These are phyloP conservation scores for Rhododendron henanense DNA, from an alignment of 148 eudicot genomes.

Conservation along the genomic window DNA sequence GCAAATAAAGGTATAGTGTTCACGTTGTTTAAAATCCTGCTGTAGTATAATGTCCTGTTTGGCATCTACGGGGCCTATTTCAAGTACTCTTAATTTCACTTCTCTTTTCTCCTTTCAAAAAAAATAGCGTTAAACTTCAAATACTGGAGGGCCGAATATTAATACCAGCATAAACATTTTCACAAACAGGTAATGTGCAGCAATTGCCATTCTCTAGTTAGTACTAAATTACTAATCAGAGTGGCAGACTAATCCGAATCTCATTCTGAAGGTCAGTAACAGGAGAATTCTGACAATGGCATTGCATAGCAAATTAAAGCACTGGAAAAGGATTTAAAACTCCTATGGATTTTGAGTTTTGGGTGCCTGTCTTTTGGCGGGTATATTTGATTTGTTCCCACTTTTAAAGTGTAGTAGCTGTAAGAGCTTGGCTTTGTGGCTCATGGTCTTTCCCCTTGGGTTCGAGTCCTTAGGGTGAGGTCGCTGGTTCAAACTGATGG, in stretches of 20 bases:
- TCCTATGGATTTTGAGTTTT: background rate
- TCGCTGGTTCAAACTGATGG: too few relatives aligned
- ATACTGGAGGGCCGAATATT: background rate
- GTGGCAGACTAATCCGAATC: background rate
- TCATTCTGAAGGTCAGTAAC: background rate
- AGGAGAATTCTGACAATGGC: background rate
- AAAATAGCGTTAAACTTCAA: background rate
- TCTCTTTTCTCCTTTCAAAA: background rate
- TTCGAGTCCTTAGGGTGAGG: too few relatives aligned
- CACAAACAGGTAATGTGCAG: background rate
- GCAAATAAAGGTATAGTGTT: too few relatives aligned
- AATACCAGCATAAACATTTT: background rate
- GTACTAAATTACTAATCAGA: background rate
- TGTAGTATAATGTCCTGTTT: background rate
- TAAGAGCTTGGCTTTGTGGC: too few relatives aligned
- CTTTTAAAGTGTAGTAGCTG: background rate
- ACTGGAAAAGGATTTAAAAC: background rate
- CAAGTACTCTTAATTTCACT: background rate
- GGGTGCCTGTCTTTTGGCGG: background rate
- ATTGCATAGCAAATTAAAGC: background rate
- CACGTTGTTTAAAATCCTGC: too few relatives aligned
- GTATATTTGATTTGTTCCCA: background rate
- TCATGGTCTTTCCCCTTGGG: too few relatives aligned
- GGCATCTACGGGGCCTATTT: background rate
- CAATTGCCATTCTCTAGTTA: background rate